Percentiles rank a stretch among this genome's conserved stretches.
Conservation (phyloP, 2,329 filamentous ascomycete genomes). For the Penicillium sp. region DNA sequence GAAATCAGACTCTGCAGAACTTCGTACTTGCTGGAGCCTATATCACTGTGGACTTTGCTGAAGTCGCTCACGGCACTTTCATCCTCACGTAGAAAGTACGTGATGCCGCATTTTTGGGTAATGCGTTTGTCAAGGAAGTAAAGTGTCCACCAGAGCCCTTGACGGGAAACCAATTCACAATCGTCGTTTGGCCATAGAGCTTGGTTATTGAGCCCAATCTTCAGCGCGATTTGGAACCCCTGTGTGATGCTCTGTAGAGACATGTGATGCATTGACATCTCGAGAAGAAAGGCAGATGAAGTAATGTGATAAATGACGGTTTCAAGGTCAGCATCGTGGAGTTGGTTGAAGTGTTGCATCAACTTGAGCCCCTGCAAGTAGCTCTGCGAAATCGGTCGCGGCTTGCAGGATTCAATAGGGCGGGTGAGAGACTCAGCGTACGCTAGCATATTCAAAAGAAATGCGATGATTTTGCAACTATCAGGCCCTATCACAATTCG, state of each 20-base stretch:
- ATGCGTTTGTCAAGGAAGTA: not conserved
- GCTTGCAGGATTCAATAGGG: not conserved
- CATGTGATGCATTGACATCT: not conserved
- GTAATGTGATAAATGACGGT: not conserved
- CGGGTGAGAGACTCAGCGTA: not conserved
- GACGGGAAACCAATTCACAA: not conserved
- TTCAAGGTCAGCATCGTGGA: not conserved
- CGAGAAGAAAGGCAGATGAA: not conserved
- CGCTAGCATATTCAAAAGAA: not conserved
- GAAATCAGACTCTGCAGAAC: not conserved
- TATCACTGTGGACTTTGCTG: not conserved
- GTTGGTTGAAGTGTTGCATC: not conserved
- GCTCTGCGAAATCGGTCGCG: not conserved
- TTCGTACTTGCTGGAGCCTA: not conserved
- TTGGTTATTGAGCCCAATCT: not conserved
- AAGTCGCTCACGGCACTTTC: not conserved
- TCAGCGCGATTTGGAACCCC: not conserved
- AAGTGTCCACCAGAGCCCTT: not conserved
- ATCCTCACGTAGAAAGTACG: not conserved
- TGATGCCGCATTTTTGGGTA: not conserved
- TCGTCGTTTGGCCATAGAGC: not conserved
- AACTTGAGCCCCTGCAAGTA: not conserved
- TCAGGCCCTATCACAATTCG: not conserved
- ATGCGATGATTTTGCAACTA: not conserved
- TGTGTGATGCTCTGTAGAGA: not conserved